Conservation (phyloP, 208 protist genomes). For the Leishmania gerbilli region DNA sequence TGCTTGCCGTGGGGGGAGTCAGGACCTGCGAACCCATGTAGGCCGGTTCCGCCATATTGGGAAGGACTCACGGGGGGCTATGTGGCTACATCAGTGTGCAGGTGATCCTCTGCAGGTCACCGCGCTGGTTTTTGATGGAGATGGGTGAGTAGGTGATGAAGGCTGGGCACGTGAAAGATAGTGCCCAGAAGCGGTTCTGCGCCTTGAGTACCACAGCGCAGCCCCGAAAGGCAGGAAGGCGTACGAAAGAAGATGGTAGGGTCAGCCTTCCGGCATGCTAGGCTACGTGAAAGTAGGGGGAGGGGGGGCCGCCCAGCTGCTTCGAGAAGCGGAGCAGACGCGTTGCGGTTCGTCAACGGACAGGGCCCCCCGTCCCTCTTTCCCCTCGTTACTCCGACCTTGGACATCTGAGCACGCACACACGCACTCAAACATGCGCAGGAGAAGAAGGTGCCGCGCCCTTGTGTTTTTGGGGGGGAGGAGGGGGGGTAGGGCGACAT, state of each 20-base stretch:
- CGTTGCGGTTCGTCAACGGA: background rate
- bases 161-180: background rate
- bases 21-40: background rate
- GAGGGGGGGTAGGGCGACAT: too few relatives aligned
- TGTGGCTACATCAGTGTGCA: background rate
- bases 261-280: background rate
- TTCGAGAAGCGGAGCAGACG: background rate
- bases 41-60: background rate
- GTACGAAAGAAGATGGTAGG: constrained; percentile 1
- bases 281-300: background rate
- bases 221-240: constrained; percentile 8
- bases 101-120: background rate
- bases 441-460: background rate
- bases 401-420: background rate
- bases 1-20: background rate
- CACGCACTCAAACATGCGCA: background rate
- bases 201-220: background rate
- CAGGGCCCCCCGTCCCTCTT: background rate
- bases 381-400: background rate
- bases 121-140: background rate
- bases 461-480: background rate
- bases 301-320: background rate
- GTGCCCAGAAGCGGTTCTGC: background rate
- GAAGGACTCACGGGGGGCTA: too few relatives aligned
- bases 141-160: background rate